These are phyloP conservation scores for Fusarium brevicatenulatum DNA, from an alignment of 2,329 filamentous ascomycete species.

Conservation along the genomic window DNA sequence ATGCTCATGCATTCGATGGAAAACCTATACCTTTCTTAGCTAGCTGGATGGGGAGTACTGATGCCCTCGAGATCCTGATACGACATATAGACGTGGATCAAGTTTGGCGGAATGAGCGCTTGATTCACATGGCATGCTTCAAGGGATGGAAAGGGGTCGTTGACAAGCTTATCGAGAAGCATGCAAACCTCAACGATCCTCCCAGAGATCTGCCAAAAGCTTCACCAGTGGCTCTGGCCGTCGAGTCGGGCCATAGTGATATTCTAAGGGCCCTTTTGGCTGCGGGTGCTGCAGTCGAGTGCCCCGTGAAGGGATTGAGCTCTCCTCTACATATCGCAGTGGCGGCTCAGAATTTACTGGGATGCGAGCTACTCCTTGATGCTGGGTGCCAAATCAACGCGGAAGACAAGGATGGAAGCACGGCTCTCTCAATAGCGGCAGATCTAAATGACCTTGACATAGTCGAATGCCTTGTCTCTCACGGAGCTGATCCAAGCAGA, in stretches of 20 bases:
- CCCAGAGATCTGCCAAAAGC: conserved; percentile 21
- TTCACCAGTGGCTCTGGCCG: conserved; percentile 28
- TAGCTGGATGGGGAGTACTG: conserved; percentile 6
- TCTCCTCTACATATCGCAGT: conserved; percentile 24
- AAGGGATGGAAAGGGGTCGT: conserved; percentile 22
- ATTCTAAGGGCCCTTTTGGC: conserved; percentile 17
- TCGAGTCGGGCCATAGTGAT: conserved; percentile 5
- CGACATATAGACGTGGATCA: conserved; percentile 25
- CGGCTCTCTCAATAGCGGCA: conserved; percentile 21
- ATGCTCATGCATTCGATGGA: conserved; percentile 10
- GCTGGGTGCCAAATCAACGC: conserved; percentile 27
- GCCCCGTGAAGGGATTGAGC: conserved; percentile 3
- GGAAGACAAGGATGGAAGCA: not conserved
- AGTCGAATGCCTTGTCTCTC: conserved; percentile 21
- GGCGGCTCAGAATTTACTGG: conserved; percentile 9
- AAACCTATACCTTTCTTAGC: conserved; percentile 26
- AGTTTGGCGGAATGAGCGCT: conserved; percentile 10
- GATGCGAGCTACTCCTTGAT: conserved; percentile 15
- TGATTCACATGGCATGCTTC: conserved; percentile 31
- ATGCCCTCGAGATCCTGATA: conserved; percentile 23
- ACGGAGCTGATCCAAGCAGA: conserved; percentile 23
- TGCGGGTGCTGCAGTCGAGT: conserved; percentile 25
- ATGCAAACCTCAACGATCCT: conserved; percentile 24
- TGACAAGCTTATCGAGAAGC: conserved; percentile 24
- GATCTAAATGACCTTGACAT: conserved; percentile 3